Evolutionary conservation across 768 basidiomycete genomes (phyloP), one percentile per base, ranked within the genome.

Genomic region (Leucocoprinus sp.): DNA sequence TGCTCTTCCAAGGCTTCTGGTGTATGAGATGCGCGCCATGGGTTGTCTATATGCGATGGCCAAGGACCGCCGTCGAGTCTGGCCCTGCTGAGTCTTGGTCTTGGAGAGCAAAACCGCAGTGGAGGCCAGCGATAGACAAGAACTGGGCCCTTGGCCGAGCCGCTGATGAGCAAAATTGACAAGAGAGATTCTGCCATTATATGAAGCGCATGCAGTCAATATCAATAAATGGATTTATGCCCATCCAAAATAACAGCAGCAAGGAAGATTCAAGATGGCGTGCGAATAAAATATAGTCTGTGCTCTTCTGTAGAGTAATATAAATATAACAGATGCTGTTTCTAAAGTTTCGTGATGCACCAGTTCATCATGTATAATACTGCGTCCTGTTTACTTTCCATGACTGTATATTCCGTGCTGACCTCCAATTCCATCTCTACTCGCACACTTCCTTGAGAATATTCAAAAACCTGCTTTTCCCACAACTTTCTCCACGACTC

Each of bases 121-220:
- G 88, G 82, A 0, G 93, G 93, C 84, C 90, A 95, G 51, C 86
- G 73, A 59, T 82, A 92, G 42, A 90, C 83, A 4, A 92, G 65
- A 52, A 70, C 83, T 8, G 82, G 78, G 21, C 85, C 88, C 56
- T 82, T 86, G 5, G 87, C 81, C 7, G 90, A 92, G 9, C 83
- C 82, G 4, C 88, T 88, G 34, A 91, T 86, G 27, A 96, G 76
- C 3, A 93, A 64, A 50, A 95, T 70, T 8, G 88, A 83, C 37
- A 93, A 67, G 24, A 96, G 73, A 2, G 81, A 80, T 62, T 87
- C 83, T 31, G 83, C 81, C 84, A 88, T 87, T 18, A 15, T 33
- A 31, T n/a, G 29, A 8, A n/a, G n/a, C n/a, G n/a, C n/a, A n/a
- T n/a, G n/a, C n/a, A n/a, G n/a, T n/a, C n/a, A n/a, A n/a, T n/a